These are phyloP conservation scores for Xylaria telfairii DNA, from an alignment of 495 filamentous ascomycete genomes.

Conservation along the genomic window DNA sequence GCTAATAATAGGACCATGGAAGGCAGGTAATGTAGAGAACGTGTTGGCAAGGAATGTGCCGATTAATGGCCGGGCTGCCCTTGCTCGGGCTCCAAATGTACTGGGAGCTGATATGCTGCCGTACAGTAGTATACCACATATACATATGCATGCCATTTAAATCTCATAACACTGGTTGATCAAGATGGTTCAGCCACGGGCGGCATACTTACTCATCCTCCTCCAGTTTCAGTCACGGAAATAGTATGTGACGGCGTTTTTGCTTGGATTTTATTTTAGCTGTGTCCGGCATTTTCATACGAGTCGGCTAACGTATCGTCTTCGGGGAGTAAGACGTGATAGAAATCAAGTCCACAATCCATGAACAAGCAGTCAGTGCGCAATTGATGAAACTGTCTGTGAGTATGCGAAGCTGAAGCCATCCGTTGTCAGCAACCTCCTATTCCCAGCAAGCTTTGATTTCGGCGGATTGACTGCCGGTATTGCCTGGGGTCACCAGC, in stretches of 20 bases:
- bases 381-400: background rate
- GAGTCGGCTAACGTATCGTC: background rate
- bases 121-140: background rate
- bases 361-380: background rate
- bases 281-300: background rate
- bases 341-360: background rate
- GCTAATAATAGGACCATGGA: constrained; percentile 7
- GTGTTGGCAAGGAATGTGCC: constrained; percentile 15
- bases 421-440: background rate
- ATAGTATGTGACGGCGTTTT: background rate
- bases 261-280: background rate
- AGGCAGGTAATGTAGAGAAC: constrained; percentile 1
- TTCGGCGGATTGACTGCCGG: constrained; percentile 8
- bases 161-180: background rate
- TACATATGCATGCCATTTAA: constrained; percentile 1
- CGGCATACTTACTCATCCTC: background rate
- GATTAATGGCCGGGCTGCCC: constrained; percentile 10
- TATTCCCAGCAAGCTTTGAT: background rate
- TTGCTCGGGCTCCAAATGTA: constrained; percentile 5
- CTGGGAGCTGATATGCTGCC: constrained; percentile 7
- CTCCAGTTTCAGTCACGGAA: background rate
- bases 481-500: background rate
- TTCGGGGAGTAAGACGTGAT: background rate
- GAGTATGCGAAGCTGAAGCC: background rate
- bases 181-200: background rate